Evolutionary conservation across 2,329 filamentous ascomycete genomes (phyloP), one percentile per base, ranked within the genome.

Genomic region (Trichothecium roseum): DNA sequence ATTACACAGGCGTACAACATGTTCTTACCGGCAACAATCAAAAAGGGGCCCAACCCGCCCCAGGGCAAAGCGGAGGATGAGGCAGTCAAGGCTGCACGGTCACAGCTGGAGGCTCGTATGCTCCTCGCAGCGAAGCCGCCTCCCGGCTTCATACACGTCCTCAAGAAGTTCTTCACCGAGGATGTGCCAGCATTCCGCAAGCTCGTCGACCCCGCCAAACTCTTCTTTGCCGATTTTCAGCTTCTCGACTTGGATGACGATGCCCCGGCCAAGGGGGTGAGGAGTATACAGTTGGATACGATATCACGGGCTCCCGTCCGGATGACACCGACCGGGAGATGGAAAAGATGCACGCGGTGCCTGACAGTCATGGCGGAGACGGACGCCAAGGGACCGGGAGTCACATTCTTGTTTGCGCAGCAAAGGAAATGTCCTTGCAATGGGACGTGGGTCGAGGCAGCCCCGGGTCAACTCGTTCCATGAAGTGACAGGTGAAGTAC

Each of bases 221-320:
- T 94, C 33, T 84, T 83, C 58, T 82, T 86, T 56, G 73, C 74
- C 33, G 75, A 91, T 51, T 84, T 78, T 37, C 67, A 66, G 33
- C 72, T 84, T 52, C 64, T 91, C 9, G 81, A 81, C 5, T 63
- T 85, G 12, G 68, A 71, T 8, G 69, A 78, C 36, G 74, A 78
- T 40, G 50, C 73, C 10, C 55, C 51, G 3, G 48, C 50, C 15
- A 57, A 59, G 38, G 57, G 52, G 39, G 51, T 53, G 3, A 57
- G 47, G 27, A 56, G 59, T 2, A 44, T 50, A 6, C 63, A 67
- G 36, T 55, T 76, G 5, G 72, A 76, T 43, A 56, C 68, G 8
- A 84, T 80, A 54, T 72, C 72, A 41, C 66, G 68, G n/a, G 61
- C 64, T 20, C 68, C 78, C 49, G 66, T 81, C 17, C 45, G 48